A percentile compares a stretch with the other conserved stretches of the same genome.
Evolutionary conservation across 306 rosid species (phyloP).

Genomic region (Cucumis sativus): DNA sequence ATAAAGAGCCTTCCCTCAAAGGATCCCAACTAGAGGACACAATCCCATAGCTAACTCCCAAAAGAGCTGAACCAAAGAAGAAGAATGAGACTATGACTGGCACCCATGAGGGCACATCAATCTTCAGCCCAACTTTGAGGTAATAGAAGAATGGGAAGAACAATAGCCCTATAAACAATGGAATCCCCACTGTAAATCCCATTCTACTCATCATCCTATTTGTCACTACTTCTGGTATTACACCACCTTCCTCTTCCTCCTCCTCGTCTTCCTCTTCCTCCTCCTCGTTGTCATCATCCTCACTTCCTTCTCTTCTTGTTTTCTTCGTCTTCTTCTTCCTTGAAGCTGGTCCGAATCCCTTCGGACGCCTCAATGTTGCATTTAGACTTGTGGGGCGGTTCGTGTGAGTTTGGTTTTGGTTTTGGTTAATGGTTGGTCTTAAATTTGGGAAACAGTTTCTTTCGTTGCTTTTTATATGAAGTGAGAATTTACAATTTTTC

Average conservation of each 20-base stretch:
- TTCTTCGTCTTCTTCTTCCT: conserved; percentile 33
- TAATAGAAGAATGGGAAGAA: conserved; percentile 81
- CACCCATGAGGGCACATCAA: conserved; percentile 91
- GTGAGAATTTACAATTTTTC: neutral
- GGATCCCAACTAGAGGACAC: conserved; percentile 95
- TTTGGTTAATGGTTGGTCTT: conserved; percentile 11
- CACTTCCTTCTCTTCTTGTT: conserved; percentile 11
- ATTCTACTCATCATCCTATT: conserved; percentile 77
- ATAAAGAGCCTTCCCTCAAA: conserved; percentile 45
- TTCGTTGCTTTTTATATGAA: conserved; percentile 3
- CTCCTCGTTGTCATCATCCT: conserved; percentile 9
- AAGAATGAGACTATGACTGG: conserved; percentile 77
- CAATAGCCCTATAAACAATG: conserved; percentile 52
- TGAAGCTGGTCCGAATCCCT: conserved; percentile 62
- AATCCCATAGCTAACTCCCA: conserved; percentile 92
- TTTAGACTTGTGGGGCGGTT: conserved; percentile 16
- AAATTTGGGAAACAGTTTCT: conserved; percentile 19
- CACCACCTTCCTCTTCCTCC: conserved; percentile 28
- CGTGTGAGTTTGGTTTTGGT: conserved; percentile 4
- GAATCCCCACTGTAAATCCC: conserved; percentile 70
- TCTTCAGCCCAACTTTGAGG: conserved; percentile 63
- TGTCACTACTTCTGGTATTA: conserved; percentile 87
- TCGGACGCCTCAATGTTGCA: conserved; percentile 49
- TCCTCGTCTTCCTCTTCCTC: conserved; percentile 18
- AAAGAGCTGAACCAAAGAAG: conserved; percentile 81